Evolutionary conservation across 1,284 basidiomycete genomes (phyloP).

Genomic region (Pseudozyma sp.): DNA sequence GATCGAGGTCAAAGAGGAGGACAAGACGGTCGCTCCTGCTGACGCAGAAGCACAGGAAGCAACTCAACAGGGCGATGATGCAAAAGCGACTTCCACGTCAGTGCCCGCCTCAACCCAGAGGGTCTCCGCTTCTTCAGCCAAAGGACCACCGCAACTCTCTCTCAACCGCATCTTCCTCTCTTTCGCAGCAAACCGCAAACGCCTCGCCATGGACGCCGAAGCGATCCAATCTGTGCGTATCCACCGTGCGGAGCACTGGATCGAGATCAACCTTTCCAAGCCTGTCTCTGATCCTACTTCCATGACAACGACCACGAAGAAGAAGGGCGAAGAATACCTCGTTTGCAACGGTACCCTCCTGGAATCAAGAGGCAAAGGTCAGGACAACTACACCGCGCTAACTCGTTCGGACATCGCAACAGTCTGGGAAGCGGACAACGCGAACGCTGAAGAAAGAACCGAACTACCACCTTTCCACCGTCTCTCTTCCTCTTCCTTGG

Average conservation of each 20-base stretch:
- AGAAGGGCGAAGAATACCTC: conserved; percentile 73
- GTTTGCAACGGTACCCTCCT: conserved; percentile 76
- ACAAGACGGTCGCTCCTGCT: too few relatives aligned
- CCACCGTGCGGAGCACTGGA: conserved; percentile 82
- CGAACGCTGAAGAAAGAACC: conserved; percentile 1
- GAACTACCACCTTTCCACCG: conserved; percentile 46
- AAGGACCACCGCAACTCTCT: conserved; percentile 67
- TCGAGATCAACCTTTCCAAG: conserved; percentile 79
- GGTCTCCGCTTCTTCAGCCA: conserved; percentile 4
- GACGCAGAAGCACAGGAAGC: too few relatives aligned
- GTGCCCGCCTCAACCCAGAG: not conserved
- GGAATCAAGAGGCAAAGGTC: conserved; percentile 43
- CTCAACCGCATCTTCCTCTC: conserved; percentile 82
- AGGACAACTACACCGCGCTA: conserved; percentile 42
- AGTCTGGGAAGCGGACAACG: conserved; percentile 23
- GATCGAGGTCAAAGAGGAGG: too few relatives aligned
- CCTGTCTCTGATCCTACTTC: conserved; percentile 6
- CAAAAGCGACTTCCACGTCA: too few relatives aligned
- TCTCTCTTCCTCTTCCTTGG: conserved; percentile 1
- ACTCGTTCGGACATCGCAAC: conserved; percentile 37
- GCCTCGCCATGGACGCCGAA: conserved; percentile 88
- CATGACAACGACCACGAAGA: conserved; percentile 11
- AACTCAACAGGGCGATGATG: too few relatives aligned
- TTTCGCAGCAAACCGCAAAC: conserved; percentile 85
- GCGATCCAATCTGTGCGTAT: conserved; percentile 84